phyloP scores from a whole-genome alignment of 78 protist species.

The Cavenderia fasciculata region DNA sequence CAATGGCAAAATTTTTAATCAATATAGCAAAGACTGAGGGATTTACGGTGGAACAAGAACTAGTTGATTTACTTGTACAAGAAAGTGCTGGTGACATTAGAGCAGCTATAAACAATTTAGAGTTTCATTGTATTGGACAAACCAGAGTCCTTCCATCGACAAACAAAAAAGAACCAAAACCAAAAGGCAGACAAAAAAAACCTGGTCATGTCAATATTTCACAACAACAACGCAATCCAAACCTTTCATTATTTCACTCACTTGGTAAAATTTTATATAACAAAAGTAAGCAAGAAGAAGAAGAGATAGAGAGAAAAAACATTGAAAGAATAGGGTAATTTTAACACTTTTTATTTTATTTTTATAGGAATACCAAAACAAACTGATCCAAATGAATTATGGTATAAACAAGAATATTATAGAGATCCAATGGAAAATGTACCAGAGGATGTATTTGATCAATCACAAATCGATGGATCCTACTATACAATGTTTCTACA shows the following conservation, averaged over 20 bases:
- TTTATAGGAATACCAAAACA: neutral
- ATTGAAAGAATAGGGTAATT: too few species aligned
- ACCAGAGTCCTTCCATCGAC: neutral
- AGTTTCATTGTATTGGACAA: slow-evolving; percentile 55
- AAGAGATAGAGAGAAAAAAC: neutral
- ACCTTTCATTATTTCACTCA: slow-evolving; percentile 28
- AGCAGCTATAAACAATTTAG: slow-evolving; percentile 51
- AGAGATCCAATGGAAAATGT: slow-evolving; percentile 24
- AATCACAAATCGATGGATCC: slow-evolving; percentile 26
- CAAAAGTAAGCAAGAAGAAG: neutral
- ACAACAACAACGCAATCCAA: neutral
- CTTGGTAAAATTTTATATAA: slow-evolving; percentile 57
- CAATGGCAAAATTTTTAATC: neutral
- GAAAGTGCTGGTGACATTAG: slow-evolving; percentile 69
- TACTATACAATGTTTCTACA: slow-evolving; percentile 14
- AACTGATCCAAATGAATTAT: neutral
- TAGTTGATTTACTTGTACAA: slow-evolving; percentile 4
- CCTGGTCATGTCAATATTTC: neutral
- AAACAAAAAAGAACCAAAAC: neutral
- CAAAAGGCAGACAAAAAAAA: neutral
- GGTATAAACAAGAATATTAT: slow-evolving; percentile 45
- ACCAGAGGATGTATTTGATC: slow-evolving; percentile 34
- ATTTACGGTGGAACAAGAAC: neutral
- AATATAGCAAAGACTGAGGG: slow-evolving; percentile 20
- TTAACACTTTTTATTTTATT: neutral